These are phyloP conservation scores for Pelagomonas calceolata DNA, from an alignment of 108 stramenopile genomes.

Conservation along the genomic window DNA sequence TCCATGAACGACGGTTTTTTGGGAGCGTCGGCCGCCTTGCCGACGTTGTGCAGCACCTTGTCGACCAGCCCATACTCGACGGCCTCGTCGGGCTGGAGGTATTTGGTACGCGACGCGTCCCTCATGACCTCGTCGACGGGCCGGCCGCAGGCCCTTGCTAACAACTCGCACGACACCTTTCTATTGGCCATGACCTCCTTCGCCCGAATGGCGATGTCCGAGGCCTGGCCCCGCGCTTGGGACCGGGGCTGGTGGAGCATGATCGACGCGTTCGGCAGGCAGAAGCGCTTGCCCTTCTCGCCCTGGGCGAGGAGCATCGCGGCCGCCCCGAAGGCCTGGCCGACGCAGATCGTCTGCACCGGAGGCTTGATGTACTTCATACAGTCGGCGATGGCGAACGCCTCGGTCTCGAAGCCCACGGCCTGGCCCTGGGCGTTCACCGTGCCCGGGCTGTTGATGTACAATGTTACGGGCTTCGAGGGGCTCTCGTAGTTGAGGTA, in stretches of 20 bases:
- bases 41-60: conserved; percentile 55
- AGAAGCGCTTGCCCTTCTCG: conserved; percentile 72
- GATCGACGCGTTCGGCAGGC: conserved; percentile 88
- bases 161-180: conserved; percentile 69
- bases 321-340: conserved; percentile 88
- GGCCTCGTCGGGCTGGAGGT: conserved; percentile 89
- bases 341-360: conserved; percentile 88
- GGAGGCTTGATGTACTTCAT: conserved; percentile 94
- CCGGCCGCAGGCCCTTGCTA: conserved; percentile 80
- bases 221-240: conserved; percentile 82
- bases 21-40: conserved; percentile 43
- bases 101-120: conserved; percentile 81
- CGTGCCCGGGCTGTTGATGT: conserved; percentile 91
- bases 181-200: conserved; percentile 77
- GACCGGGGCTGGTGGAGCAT: conserved; percentile 84
- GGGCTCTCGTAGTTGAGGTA: conserved; percentile 86
- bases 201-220: conserved; percentile 94
- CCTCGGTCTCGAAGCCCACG: conserved; percentile 93
- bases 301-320: conserved; percentile 91
- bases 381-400: conserved; percentile 94
- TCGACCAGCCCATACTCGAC: conserved; percentile 93
- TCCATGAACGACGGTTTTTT: conserved; percentile 60
- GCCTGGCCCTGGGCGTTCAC: conserved; percentile 72
- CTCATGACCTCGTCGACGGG: conserved; percentile 67
- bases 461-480: conserved; percentile 82